These are phyloP conservation scores for Ampelocalamus luodianensis DNA, from an alignment of 176 grass and related monocot genomes.

Conservation along the genomic window DNA sequence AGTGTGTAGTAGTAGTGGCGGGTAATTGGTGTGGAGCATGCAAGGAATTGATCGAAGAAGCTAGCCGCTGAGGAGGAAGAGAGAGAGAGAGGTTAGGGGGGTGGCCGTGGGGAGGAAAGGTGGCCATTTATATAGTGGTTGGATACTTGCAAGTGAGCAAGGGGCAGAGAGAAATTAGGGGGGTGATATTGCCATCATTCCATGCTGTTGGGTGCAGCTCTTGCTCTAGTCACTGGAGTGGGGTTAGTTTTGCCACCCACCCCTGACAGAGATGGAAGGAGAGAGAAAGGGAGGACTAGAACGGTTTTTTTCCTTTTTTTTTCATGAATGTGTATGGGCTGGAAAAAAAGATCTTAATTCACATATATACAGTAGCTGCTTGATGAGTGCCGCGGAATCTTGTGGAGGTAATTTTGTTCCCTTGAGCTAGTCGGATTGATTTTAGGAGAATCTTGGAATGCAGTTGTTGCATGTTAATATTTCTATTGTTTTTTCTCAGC, in stretches of 20 bases:
- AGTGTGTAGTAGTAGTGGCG: neutral
- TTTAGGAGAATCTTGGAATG: neutral
- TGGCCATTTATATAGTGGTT: slow-evolving; percentile 57
- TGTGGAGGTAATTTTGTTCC: slow-evolving; percentile 22
- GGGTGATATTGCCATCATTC: slow-evolving; percentile 55
- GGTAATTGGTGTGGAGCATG: neutral
- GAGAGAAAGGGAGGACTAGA: neutral
- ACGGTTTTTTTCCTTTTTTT: slow-evolving; percentile 1
- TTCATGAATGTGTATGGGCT: neutral
- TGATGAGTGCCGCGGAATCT: neutral
- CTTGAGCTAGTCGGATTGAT: slow-evolving; percentile 12
- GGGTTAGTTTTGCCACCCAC: slow-evolving; percentile 90
- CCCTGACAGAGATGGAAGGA: slow-evolving; percentile 46
- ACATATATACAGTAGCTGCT: neutral
- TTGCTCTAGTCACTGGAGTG: slow-evolving; percentile 38
- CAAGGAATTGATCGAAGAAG: neutral
- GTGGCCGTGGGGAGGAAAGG: slow-evolving; percentile 37
- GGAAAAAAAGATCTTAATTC: neutral
- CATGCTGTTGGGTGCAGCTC: slow-evolving; percentile 46
- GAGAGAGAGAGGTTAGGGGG: neutral
- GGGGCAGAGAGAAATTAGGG: neutral
- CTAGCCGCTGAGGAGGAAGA: neutral
- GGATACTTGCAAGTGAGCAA: neutral
- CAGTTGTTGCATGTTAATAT: neutral
- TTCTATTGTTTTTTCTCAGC: neutral